Evolutionary conservation across 768 basidiomycete species (phyloP).

Genomic region (Rhodotorula toruloides): DNA sequence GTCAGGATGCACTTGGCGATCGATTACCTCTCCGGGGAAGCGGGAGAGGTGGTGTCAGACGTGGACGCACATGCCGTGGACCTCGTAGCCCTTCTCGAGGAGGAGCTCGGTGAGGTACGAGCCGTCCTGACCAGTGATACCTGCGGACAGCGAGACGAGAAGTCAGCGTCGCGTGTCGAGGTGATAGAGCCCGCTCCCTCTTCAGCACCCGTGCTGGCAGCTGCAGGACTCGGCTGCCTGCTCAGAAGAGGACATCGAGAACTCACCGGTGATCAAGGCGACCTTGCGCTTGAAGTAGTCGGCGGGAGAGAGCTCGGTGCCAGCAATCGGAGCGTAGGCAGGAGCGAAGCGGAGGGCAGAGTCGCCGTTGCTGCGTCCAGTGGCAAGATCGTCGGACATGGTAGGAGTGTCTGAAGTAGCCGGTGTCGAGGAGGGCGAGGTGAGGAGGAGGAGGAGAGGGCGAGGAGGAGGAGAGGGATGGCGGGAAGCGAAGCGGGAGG

Average conservation of each 20-base stretch:
- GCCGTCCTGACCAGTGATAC: constrained; percentile 93
- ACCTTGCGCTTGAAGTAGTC: constrained; percentile 88
- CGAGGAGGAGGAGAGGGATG: no score
- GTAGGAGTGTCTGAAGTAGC: no score
- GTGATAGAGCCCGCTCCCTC: not conserved
- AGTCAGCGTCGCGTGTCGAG: no score
- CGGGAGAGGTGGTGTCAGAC: no score
- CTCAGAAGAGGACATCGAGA: no score
- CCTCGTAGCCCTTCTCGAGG: constrained; percentile 49
- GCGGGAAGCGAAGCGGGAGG: no score
- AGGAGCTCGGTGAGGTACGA: constrained; percentile 74
- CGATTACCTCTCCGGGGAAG: no score
- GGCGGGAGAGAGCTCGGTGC: constrained; percentile 47
- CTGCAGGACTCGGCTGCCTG: not conserved
- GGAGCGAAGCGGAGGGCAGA: constrained; percentile 21
- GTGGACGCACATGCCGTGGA: constrained; percentile 46
- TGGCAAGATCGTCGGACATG: no score
- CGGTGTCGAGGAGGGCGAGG: no score
- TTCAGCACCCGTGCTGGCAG: not conserved
- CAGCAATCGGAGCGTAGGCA: constrained; percentile 5
- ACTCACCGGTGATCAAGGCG: constrained; percentile 79
- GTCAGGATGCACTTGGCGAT: no score
- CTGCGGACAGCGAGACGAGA: no score
- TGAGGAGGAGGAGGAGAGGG: no score
- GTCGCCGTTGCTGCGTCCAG: constrained; percentile 31